phyloP scores from a whole-genome alignment of 129 eudicot genomes.

The Chrysanthemum makinoi region DNA sequence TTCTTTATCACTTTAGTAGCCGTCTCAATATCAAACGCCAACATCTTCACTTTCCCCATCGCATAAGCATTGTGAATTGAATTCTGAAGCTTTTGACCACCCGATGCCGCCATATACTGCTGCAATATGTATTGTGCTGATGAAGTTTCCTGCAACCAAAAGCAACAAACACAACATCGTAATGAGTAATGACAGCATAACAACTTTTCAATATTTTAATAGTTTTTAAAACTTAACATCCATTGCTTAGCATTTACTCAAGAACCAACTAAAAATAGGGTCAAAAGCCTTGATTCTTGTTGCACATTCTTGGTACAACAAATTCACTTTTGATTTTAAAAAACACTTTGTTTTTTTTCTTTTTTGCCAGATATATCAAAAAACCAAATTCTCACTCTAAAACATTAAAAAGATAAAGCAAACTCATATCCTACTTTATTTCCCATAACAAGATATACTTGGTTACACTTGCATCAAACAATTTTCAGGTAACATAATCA shows the following conservation, averaged over 20 bases:
- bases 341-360: neutral
- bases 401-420: conserved; percentile 2
- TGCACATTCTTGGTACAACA: neutral
- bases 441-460: neutral
- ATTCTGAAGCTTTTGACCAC: conserved; percentile 77
- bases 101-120: conserved; percentile 87
- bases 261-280: conserved; percentile 36
- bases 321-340: no score
- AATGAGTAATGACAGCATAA: neutral
- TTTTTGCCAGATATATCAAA: neutral
- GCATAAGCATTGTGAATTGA: conserved; percentile 72
- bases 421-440: neutral
- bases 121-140: conserved; percentile 98
- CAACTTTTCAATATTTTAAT: conserved; percentile 13
- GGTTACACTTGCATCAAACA: neutral
- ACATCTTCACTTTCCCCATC: conserved; percentile 85
- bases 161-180: conserved; percentile 23
- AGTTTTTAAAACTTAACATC: conserved; percentile 1
- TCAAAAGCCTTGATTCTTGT: conserved; percentile 29
- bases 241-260: conserved; percentile 33
- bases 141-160: conserved; percentile 73
- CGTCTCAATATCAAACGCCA: conserved; percentile 80
- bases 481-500: no score
- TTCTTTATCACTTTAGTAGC: conserved; percentile 81
- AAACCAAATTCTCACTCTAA: conserved; percentile 10